These are phyloP conservation scores for Ephemerocybe angulata DNA, from an alignment of 768 basidiomycete species.

Conservation along the genomic window DNA sequence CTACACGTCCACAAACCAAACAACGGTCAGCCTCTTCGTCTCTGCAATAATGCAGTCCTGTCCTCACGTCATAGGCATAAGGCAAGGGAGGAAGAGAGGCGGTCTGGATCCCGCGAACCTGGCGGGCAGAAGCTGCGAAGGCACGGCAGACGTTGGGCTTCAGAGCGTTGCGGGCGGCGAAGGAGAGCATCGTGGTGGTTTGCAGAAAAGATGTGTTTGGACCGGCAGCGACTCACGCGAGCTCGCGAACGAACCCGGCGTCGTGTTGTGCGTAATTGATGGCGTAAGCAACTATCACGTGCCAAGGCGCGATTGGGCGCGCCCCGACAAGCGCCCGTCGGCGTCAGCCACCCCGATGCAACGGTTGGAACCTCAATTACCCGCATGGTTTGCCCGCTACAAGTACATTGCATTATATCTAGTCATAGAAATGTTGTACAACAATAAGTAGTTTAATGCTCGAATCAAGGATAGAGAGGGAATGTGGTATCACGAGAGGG, in stretches of 20 bases:
- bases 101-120: constrained; percentile 17
- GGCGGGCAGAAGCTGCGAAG: constrained; percentile 36
- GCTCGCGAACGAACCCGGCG: too few species aligned
- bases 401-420: background rate
- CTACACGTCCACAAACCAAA: constrained; percentile 26
- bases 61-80: constrained; percentile 28
- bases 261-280: constrained; percentile 2
- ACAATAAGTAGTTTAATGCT: background rate
- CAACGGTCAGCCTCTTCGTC: background rate
- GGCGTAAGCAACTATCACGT: too few species aligned
- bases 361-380: too few species aligned
- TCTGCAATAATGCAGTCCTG: background rate
- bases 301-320: too few species aligned
- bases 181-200: constrained; percentile 1
- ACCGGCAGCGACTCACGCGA: too few species aligned
- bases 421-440: background rate
- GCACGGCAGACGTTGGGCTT: constrained; percentile 34
- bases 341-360: too few species aligned
- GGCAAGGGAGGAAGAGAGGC: constrained; percentile 25
- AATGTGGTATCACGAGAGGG: background rate
- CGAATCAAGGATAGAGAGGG: background rate
- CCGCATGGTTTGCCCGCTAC: too few species aligned
- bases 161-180: background rate
- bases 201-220: background rate
- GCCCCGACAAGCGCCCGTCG: too few species aligned